Evolutionary conservation across 495 filamentous ascomycete genomes (phyloP).

Genomic region (Aspergillus kassunensis): DNA sequence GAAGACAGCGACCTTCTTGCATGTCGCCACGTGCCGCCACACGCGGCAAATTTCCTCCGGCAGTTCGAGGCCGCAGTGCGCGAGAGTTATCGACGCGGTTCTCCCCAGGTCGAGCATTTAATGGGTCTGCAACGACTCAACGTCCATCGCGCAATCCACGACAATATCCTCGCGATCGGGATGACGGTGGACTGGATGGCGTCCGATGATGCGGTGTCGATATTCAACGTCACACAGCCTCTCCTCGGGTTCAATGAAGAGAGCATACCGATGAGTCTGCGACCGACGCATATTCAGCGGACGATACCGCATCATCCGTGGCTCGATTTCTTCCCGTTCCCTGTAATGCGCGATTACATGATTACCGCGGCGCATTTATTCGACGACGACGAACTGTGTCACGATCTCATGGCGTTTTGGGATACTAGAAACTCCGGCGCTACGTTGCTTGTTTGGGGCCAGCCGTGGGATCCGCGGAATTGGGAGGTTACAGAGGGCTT

Average conservation of each 20-base stretch:
- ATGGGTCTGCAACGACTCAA: conserved; percentile 12
- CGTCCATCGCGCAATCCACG: conserved; percentile 15
- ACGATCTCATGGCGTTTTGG: conserved; percentile 30
- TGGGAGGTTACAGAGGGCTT: conserved; percentile 32
- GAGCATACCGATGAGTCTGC: conserved; percentile 26
- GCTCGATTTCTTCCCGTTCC: conserved; percentile 29
- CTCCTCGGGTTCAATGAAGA: not conserved
- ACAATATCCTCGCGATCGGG: conserved; percentile 16
- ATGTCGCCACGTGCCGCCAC: not conserved
- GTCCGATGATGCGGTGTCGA: conserved; percentile 6
- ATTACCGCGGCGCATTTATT: conserved; percentile 24
- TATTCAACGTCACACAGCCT: conserved; percentile 10
- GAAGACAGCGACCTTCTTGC: not conserved
- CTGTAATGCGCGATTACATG: conserved; percentile 31
- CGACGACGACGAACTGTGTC: conserved; percentile 33
- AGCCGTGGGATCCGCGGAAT: conserved; percentile 22
- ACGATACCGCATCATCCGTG: conserved; percentile 32
- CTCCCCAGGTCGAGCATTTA: conserved; percentile 10
- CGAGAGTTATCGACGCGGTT: conserved; percentile 1
- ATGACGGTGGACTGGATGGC: conserved; percentile 11
- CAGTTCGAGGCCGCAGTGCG: conserved; percentile 6
- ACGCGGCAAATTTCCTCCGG: not conserved
- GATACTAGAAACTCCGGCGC: conserved; percentile 25
- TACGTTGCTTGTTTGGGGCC: conserved; percentile 31
- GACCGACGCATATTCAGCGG: conserved; percentile 34